Conservation (phyloP, 352 stramenopile species). For the Aphanomyces invadans region DNA sequence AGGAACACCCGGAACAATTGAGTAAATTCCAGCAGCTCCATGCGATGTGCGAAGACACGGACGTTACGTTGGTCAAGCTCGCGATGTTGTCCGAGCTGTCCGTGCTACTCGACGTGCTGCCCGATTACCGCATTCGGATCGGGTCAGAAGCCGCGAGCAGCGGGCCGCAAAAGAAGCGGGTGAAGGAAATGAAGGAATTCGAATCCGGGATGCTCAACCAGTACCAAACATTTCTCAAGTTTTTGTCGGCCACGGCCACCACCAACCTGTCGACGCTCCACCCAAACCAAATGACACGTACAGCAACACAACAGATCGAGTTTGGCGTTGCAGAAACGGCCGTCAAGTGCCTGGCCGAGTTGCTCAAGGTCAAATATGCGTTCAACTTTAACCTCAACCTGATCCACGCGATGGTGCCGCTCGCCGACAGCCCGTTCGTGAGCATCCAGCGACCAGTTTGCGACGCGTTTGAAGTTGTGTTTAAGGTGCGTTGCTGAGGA, state of each 20-base stretch:
- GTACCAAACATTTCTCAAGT: conserved; percentile 81
- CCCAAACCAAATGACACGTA: conserved; percentile 33
- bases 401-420: conserved; percentile 69
- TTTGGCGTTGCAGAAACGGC: conserved; percentile 61
- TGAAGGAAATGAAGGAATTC: conserved; percentile 81
- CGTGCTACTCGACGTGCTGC: conserved; percentile 94
- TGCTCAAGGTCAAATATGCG: conserved; percentile 75
- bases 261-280: conserved; percentile 49
- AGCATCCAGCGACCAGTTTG: conserved; percentile 49
- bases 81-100: conserved; percentile 89
- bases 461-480: conserved; percentile 60
- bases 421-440: conserved; percentile 58
- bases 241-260: conserved; percentile 52
- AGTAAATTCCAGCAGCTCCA: conserved; percentile 80
- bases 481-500: conserved; percentile 31
- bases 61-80: conserved; percentile 73
- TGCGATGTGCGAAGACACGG: conserved; percentile 54
- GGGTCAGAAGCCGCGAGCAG: conserved; percentile 62
- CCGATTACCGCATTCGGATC: conserved; percentile 91
- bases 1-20: conserved; percentile 66
- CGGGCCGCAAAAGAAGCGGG: conserved; percentile 68
- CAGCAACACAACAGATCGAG: conserved; percentile 31
- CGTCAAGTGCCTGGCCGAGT: conserved; percentile 61
- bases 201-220: conserved; percentile 64
- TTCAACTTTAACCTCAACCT: conserved; percentile 86